Evolutionary conservation across 2,329 filamentous ascomycete genomes (phyloP).

Genomic region (Nannizzia gypsea): DNA sequence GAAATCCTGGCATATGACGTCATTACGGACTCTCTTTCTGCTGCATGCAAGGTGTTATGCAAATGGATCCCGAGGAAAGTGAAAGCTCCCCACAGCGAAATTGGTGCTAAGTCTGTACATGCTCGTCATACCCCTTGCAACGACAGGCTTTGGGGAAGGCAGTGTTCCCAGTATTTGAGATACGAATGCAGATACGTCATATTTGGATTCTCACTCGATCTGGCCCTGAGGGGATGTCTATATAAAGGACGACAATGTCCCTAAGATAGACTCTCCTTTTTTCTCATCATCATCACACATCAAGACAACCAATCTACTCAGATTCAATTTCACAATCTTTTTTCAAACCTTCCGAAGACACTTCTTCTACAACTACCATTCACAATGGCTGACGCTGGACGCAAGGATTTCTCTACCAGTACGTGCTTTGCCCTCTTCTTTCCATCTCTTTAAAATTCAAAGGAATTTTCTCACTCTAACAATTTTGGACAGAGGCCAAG

Average conservation of each 20-base stretch:
- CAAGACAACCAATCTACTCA: background rate
- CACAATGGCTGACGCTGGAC: constrained; percentile 49
- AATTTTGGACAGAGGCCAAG: constrained; percentile 34
- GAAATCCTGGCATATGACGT: background rate
- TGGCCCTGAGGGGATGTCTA: background rate
- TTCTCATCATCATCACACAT: background rate
- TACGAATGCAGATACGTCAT: background rate
- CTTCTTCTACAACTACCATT: constrained; percentile 3
- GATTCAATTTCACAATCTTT: background rate
- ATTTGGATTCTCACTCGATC: background rate
- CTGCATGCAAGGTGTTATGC: background rate
- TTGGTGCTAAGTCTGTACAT: background rate
- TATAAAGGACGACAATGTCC: background rate
- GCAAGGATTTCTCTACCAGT: constrained; percentile 50
- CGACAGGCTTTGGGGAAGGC: background rate
- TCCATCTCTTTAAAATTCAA: background rate
- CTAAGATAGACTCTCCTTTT: background rate
- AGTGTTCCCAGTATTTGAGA: background rate
- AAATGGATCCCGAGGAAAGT: background rate
- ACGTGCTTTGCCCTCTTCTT: constrained; percentile 17
- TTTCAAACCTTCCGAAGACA: background rate
- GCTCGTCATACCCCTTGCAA: background rate
- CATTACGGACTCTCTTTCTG: background rate
- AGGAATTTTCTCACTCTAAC: background rate
- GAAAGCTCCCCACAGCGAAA: background rate